Evolutionary conservation across 164 flowering plant genomes (phyloP).

Genomic region (Buxus sempervirens): DNA sequence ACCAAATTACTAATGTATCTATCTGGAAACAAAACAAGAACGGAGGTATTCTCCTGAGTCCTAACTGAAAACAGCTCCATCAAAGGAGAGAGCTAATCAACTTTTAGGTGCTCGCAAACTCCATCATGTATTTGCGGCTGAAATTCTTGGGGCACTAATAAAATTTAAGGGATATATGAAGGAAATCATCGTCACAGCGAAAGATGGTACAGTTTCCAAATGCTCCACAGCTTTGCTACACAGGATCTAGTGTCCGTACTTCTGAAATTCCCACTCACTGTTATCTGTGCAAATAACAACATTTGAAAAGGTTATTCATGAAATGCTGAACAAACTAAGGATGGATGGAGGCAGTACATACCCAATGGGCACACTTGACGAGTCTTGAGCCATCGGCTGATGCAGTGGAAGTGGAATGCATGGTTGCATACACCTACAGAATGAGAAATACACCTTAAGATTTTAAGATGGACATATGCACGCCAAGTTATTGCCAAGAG

Average conservation of each 20-base stretch:
- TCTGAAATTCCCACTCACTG: constrained; percentile 54
- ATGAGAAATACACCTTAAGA: not conserved
- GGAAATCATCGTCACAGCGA: too few species aligned
- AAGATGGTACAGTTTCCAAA: not conserved
- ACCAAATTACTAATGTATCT: too few species aligned
- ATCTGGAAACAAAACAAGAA: too few species aligned
- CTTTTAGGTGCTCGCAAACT: too few species aligned
- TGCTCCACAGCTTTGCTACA: not conserved
- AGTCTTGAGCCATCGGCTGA: constrained; percentile 50
- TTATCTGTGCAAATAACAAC: constrained; percentile 28
- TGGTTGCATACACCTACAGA: constrained; percentile 42
- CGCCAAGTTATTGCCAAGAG: not conserved
- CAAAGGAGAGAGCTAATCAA: too few species aligned
- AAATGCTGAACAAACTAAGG: not conserved
- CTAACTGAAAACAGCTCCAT: too few species aligned
- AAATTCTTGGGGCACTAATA: too few species aligned
- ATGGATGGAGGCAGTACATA: constrained; percentile 7
- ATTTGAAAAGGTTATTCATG: not conserved
- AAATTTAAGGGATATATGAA: too few species aligned
- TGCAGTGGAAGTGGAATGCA: constrained; percentile 52
- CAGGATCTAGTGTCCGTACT: constrained; percentile 36
- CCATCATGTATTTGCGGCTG: too few species aligned
- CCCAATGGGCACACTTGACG: constrained; percentile 52
- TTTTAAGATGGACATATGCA: too few species aligned
- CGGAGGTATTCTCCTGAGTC: too few species aligned